Base-by-base conservation (phyloP, 352 stramenopile species). In the Pythium angustatum region DNA sequence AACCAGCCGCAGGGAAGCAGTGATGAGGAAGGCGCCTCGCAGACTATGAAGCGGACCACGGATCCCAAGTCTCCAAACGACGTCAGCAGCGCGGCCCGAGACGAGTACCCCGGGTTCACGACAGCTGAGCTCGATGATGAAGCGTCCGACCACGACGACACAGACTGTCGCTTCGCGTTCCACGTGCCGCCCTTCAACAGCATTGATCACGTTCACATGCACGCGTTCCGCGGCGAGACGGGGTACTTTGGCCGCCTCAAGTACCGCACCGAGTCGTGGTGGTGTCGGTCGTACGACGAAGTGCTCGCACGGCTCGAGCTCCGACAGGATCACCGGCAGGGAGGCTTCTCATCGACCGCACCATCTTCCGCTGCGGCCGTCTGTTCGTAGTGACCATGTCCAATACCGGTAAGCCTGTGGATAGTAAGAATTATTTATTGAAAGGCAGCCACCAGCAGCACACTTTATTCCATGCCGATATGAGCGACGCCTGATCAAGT, bases 181-280 rank as follows among this genome's bases (percentile, higher is more conserved):
- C 75, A 85, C 51, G 69, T 88, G 24, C 84, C 81, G 24, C 86
- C 87, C 15, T 72, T 72, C 52, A 72, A 72, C 45, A 72, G 65
- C 28, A 72, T 72, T 45, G 65, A 72, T 47, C 65, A 72, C 43
- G 65, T 72, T 44, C 65, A 72, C 65, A 72, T 72, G 65, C 65
- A 72, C 65, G 65, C 65, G 19, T 72, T 72, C 55, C 58, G 58
- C 17, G 65, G 65, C 2, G 53, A 58, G 17, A 63, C 65, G 17
- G 78, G 81, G 11, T 84, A 79, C 48, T 81, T 87, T 30, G 82
- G 82, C 24, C 76, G 79, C 30, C 67, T 94, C 69, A 93, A 94
- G 64, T 94, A 93, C 71, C 73, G 77, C 28, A 93, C 86, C 34
- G 68, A 89, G 72, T 91, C 86, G 54, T 93, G 80, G 82, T 94